phyloP scores from a whole-genome alignment of 495 filamentous ascomycete genomes.

The Gamarada debralockiae region DNA sequence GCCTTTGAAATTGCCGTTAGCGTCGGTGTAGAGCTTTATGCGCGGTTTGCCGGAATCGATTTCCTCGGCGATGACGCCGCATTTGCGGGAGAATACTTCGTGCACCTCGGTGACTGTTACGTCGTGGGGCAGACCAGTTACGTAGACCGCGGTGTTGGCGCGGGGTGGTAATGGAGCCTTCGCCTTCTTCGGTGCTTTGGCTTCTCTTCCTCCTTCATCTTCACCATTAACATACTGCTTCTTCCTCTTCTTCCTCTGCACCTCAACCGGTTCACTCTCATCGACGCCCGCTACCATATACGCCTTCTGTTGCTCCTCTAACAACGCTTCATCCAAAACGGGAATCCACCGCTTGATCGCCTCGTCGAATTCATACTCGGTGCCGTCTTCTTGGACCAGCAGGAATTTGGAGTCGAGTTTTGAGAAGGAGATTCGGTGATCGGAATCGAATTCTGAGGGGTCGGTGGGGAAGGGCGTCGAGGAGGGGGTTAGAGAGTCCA shows the following conservation, averaged over 20 bases:
- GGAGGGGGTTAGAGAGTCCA: too few species aligned
- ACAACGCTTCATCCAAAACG: constrained; percentile 73
- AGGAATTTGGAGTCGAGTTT: constrained; percentile 75
- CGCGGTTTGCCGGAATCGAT: constrained; percentile 80
- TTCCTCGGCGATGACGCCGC: constrained; percentile 90
- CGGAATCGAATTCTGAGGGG: constrained; percentile 70
- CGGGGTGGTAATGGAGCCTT: constrained; percentile 51
- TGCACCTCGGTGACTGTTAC: constrained; percentile 74
- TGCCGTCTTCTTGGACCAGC: constrained; percentile 78
- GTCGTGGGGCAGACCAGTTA: constrained; percentile 80
- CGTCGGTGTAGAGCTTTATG: constrained; percentile 89
- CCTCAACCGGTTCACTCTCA: constrained; percentile 50
- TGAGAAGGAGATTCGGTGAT: constrained; percentile 83
- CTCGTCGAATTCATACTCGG: constrained; percentile 79
- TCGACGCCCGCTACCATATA: constrained; percentile 70
- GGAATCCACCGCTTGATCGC: constrained; percentile 75
- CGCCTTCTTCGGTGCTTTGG: constrained; percentile 42
- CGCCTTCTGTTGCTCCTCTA: constrained; percentile 71
- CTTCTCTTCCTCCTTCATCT: constrained; percentile 37
- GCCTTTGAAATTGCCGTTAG: constrained; percentile 82
- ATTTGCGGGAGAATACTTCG: constrained; percentile 77
- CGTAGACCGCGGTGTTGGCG: constrained; percentile 86
- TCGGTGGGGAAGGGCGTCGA: constrained; percentile 58
- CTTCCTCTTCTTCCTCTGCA: constrained; percentile 68
- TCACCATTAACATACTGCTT: constrained; percentile 57